Conservation (phyloP, 1,284 basidiomycete species). For the Puccinia coronata region DNA sequence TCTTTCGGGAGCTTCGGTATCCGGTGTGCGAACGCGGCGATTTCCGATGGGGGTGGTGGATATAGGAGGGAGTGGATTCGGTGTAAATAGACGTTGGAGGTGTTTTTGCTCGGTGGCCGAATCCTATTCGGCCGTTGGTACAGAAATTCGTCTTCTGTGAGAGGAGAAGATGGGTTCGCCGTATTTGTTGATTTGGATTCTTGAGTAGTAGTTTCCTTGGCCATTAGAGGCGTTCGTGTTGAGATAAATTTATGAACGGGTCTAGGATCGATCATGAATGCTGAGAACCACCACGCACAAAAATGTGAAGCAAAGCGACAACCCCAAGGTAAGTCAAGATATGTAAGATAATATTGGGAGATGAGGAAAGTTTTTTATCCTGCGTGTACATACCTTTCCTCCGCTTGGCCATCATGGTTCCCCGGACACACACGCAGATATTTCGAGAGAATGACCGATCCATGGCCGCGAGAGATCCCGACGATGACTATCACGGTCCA, state of each 20-base stretch:
- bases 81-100: constrained; percentile 35
- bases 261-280: constrained; percentile 31
- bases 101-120: constrained; percentile 44
- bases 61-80: constrained; percentile 61
- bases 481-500: neutral
- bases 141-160: constrained; percentile 39
- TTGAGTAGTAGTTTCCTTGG: constrained; percentile 3
- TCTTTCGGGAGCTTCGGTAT: constrained; percentile 58
- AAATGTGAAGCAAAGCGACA: neutral
- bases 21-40: constrained; percentile 73
- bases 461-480: constrained; percentile 2
- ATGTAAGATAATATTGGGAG: neutral
- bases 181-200: neutral
- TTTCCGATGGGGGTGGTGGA: constrained; percentile 70
- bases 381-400: constrained; percentile 14
- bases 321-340: neutral
- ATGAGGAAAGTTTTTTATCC: neutral
- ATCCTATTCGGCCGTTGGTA: constrained; percentile 28
- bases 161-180: neutral
- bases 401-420: constrained; percentile 18
- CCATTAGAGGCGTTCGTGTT: constrained; percentile 4
- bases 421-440: constrained; percentile 22
- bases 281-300: neutral
- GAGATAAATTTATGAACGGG: constrained; percentile 23
- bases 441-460: constrained; percentile 22